Conservation (phyloP, 768 basidiomycete species). For the Boletellus ananiceps region DNA sequence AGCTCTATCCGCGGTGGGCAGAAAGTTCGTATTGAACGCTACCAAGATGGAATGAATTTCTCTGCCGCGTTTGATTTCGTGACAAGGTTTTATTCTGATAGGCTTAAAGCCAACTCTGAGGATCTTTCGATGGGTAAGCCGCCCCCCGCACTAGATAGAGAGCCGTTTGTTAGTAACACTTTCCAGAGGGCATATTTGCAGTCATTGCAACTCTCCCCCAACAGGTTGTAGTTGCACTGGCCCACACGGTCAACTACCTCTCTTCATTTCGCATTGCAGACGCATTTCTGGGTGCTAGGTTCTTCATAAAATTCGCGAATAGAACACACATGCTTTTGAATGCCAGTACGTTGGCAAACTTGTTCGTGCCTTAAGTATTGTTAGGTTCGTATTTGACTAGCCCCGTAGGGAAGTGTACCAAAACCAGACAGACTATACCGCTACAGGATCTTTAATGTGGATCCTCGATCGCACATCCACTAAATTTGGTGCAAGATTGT, state of each 20-base stretch:
- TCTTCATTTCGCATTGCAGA: slow-evolving; percentile 73
- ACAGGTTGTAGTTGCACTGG: slow-evolving; percentile 65
- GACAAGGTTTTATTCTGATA: slow-evolving; percentile 61
- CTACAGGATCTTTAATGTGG: slow-evolving; percentile 76
- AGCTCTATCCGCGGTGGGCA: slow-evolving; percentile 38
- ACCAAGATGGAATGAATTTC: slow-evolving; percentile 51
- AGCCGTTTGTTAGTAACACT: not conserved
- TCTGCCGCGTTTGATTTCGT: slow-evolving; percentile 66
- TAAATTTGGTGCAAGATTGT: slow-evolving; percentile 78
- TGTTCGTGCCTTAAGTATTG: slow-evolving; percentile 37
- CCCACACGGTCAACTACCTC: slow-evolving; percentile 67
- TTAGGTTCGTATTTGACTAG: not conserved
- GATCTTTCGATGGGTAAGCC: slow-evolving; percentile 23
- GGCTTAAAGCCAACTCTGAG: slow-evolving; percentile 39
- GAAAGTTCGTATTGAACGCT: slow-evolving; percentile 61
- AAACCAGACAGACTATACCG: slow-evolving; percentile 78
- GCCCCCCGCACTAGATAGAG: not conserved
- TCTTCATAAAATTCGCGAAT: slow-evolving; percentile 75
- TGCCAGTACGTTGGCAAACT: slow-evolving; percentile 80
- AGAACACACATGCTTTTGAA: slow-evolving; percentile 83
- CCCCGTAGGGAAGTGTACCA: slow-evolving; percentile 73
- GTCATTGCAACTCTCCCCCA: slow-evolving; percentile 63
- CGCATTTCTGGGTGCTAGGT: slow-evolving; percentile 68
- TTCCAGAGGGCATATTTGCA: slow-evolving; percentile 57
- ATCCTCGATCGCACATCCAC: slow-evolving; percentile 85